Evolutionary conservation across 2,329 filamentous ascomycete species (phyloP), one percentile per base, ranked within the genome.

Genomic region (Stachybotrys chartarum): DNA sequence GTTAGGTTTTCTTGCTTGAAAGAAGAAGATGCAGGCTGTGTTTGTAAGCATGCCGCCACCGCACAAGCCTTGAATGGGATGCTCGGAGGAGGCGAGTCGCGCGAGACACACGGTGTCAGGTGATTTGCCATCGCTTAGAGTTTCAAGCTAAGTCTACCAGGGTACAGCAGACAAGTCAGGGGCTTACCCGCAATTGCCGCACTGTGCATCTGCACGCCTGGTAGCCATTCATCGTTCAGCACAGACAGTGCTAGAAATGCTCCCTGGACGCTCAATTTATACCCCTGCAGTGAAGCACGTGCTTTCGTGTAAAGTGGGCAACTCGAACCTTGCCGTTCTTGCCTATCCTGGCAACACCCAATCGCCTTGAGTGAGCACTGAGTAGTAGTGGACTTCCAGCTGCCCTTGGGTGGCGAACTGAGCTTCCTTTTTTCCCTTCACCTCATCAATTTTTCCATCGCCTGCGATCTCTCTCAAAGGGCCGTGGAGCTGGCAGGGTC

Each of bases 91-190:
- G 45, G 57, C 52, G 62, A 59, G 10, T 58, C 61, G 57, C 61
- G 64, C 55, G 56, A 60, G 63, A 66, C 60, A 67, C 69, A 71
- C 69, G 65, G 64, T 68, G 66, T 68, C 67, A 70, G 52, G 68
- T 71, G 69, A 68, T 17, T 16, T 0, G 5, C 35, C 24, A 7
- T 7, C 11, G n/a, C 56, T 48, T 53, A 24, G 32, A 30, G n/a
- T n/a, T 10, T 8, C 10, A 17, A 17, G 45, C 8, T 24, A 24
- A 24, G 24, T 24, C 8, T 17, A 47, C 11, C 6, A 7, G 50
- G 56, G 57, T 52, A 24, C 14, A 42, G 14, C 14, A 42, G 35
- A 14, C 24, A 4, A 10, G 3, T 42, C 35, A 42, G 35, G 35
- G 35, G 35, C 14, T 42, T 24, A 24, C 35, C 35, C 35, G 35